Base-by-base conservation (phyloP, 805 yeast genomes). In the Limtongozyma cylindracea region DNA sequence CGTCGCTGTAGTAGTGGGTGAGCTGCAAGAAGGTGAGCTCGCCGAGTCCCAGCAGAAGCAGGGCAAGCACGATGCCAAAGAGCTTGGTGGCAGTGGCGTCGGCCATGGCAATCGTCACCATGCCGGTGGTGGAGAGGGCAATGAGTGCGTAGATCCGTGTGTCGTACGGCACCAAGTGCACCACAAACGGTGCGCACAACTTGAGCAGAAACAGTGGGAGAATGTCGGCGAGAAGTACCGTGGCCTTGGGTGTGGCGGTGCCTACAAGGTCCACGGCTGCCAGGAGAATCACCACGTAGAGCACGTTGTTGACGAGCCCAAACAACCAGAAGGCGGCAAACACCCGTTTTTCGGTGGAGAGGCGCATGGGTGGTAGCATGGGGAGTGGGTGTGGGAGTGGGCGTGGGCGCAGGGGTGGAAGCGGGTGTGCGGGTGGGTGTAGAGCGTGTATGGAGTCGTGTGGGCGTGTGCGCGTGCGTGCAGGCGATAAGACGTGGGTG, bases 221-320 rank as follows among this genome's bases (percentile, higher is more conserved):
- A 15, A 84, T 77, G 39, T 84, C 94, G 0, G 91, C 84, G 26
- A 84, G 45, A 5, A 84, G 47, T 4, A 84, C 92, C 2, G 69
- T 45, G 1, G 91, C 82, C 41, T 84, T 84, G 7, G 98, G 95
- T 0, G 72, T 59, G 5, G 52, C 32, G 1, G 77, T 61, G 1
- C 94, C 93, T 1, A 82, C 94, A 9, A 84, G 49, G 38, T 84
- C 98, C 16, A 77, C 62, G 2, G 96, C 96, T 0, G 95, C 92
- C 0, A 91, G 67, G 9, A 84, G 49, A 18, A 84, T 82, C 10
- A 84, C 84, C 16, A 84, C 95, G 45, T 82, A 84, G 1, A 84
- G 58, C 8, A 84, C 70, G 39, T 84, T 84, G 44, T 84, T 84
- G 17, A 80, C 49, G 8, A 84, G 56, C 0, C 96, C 98, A 41